Evolutionary conservation across 345 rosid genomes (phyloP).

Genomic region (Brassica incana): DNA sequence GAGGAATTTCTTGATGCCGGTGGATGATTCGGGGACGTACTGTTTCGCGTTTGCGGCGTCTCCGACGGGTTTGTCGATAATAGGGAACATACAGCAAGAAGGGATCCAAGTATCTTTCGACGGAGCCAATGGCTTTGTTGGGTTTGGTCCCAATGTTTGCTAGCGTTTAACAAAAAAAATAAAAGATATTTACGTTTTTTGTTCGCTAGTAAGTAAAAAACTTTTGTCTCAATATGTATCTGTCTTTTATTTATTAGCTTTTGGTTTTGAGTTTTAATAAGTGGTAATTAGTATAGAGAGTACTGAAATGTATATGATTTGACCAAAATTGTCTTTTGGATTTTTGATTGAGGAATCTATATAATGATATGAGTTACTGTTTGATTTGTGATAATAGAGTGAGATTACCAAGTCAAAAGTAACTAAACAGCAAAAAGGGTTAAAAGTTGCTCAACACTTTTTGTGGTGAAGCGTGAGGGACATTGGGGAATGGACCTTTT

Average conservation of each 20-base stretch:
- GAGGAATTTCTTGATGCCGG: slow-evolving; percentile 85
- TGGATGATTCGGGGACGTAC: slow-evolving; percentile 77
- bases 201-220: slow-evolving; percentile 26
- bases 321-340: slow-evolving; percentile 8
- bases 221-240: slow-evolving; percentile 23
- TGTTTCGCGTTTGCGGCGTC: slow-evolving; percentile 92
- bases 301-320: slow-evolving; percentile 38
- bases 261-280: slow-evolving; percentile 30
- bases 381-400: slow-evolving; percentile 17
- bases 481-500: slow-evolving; percentile 37
- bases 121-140: slow-evolving; percentile 91
- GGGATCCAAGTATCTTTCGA: slow-evolving; percentile 93
- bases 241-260: slow-evolving; percentile 24
- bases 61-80: slow-evolving; percentile 69
- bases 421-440: slow-evolving; percentile 19
- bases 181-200: slow-evolving; percentile 24
- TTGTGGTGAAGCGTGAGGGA: slow-evolving; percentile 38
- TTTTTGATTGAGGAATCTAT: slow-evolving; percentile 23
- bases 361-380: slow-evolving; percentile 3
- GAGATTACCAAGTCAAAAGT: slow-evolving; percentile 33
- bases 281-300: slow-evolving; percentile 28
- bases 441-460: slow-evolving; percentile 12
- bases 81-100: slow-evolving; percentile 96
- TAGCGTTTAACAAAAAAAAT: slow-evolving; percentile 27
- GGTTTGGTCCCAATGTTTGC: slow-evolving; percentile 92